Conservation (phyloP, 83 land plant species). For the Thuja plicata region DNA sequence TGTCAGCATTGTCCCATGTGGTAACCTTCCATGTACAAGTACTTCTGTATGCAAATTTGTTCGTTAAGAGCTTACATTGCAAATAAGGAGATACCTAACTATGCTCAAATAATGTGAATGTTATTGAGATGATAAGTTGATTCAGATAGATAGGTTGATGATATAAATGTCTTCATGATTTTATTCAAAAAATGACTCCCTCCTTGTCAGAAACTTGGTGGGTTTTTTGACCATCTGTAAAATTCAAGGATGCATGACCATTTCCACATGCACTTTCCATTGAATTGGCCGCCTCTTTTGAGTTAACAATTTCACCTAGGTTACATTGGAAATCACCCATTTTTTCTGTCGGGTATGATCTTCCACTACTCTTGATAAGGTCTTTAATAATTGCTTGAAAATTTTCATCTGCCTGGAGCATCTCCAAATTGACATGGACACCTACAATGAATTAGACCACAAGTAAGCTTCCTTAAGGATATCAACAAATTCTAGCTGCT, state of each 20-base stretch:
- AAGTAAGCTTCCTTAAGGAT: not conserved
- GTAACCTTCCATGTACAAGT: not conserved
- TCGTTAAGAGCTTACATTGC: not conserved
- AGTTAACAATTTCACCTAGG: not conserved
- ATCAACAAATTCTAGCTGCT: not conserved
- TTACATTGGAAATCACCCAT: not conserved
- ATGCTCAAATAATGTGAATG: not conserved
- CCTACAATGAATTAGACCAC: conserved; percentile 35
- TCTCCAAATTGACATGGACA: conserved; percentile 65
- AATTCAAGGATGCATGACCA: conserved; percentile 2
- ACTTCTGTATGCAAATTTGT: not conserved
- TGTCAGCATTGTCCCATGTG: not conserved
- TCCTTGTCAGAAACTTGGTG: not conserved
- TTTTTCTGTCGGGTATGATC: conserved; percentile 44
- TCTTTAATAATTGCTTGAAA: conserved; percentile 38
- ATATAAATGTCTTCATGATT: not conserved
- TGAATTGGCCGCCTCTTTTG: not conserved
- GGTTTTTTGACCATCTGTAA: not conserved
- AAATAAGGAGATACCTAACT: not conserved
- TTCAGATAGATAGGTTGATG: not conserved
- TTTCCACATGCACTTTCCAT: not conserved
- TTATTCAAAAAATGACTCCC: not conserved
- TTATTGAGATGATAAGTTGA: not conserved
- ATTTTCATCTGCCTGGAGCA: conserved; percentile 51
- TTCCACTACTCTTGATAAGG: conserved; percentile 51